Percentiles rank a stretch among this genome's conserved stretches.
These are phyloP conservation scores for Penicillium turbatum DNA, from an alignment of 495 filamentous ascomycete genomes.

Conservation along the genomic window DNA sequence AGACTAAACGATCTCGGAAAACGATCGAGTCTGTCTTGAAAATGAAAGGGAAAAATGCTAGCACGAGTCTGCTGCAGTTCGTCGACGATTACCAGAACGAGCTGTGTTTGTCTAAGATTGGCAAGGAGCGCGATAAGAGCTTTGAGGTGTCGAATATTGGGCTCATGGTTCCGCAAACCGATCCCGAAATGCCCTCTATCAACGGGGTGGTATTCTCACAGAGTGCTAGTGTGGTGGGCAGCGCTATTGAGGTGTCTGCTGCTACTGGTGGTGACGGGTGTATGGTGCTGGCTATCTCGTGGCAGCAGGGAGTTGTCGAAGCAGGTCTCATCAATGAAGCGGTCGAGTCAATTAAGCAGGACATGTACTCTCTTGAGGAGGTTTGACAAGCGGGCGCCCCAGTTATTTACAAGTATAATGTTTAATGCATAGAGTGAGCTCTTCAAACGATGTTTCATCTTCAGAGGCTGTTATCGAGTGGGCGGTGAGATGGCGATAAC, in stretches of 20 bases:
- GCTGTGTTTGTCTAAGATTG: slow-evolving; percentile 32
- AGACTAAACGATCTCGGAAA: slow-evolving; percentile 30
- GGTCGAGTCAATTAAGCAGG: slow-evolving; percentile 20
- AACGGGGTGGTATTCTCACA: slow-evolving; percentile 43
- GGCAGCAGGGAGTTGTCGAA: slow-evolving; percentile 39
- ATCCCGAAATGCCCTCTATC: slow-evolving; percentile 24
- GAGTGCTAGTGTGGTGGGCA: slow-evolving; percentile 39
- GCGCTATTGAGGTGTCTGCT: slow-evolving; percentile 35
- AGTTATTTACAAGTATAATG: neutral
- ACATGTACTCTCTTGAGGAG: slow-evolving; percentile 11
- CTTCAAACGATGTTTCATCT: neutral
- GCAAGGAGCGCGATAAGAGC: slow-evolving; percentile 26
- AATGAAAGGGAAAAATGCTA: slow-evolving; percentile 31
- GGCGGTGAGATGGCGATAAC: slow-evolving; percentile 24
- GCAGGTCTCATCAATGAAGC: slow-evolving; percentile 18
- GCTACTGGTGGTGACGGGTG: slow-evolving; percentile 40
- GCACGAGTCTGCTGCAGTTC: slow-evolving; percentile 36
- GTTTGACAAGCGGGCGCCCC: neutral
- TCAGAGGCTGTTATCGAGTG: neutral
- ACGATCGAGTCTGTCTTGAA: slow-evolving; percentile 26
- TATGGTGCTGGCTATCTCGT: slow-evolving; percentile 32
- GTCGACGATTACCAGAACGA: slow-evolving; percentile 30
- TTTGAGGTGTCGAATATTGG: slow-evolving; percentile 48
- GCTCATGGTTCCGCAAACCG: slow-evolving; percentile 21
- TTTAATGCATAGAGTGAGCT: neutral